Conservation (phyloP, 2,329 filamentous ascomycete species). For the Neonectria hederae region DNA sequence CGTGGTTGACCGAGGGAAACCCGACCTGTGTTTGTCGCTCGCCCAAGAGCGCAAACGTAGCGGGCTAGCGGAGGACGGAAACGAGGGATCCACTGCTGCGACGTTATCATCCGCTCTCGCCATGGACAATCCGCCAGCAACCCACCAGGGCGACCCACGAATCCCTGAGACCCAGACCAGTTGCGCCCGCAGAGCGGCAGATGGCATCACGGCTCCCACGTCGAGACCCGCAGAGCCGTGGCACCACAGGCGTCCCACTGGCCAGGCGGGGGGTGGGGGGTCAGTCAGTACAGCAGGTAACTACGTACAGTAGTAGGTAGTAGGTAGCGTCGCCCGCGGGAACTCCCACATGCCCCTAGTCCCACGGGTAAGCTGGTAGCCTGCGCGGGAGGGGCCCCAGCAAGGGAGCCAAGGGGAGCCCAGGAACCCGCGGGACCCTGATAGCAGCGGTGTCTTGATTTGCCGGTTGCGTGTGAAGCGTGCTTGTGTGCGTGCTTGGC, state of each 20-base stretch:
- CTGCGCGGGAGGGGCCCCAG: slow-evolving; percentile 11
- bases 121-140: slow-evolving; percentile 34
- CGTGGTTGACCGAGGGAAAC: too few relatives aligned
- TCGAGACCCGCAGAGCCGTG: slow-evolving; percentile 42
- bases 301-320: slow-evolving; percentile 14
- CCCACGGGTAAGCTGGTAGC: slow-evolving; percentile 16
- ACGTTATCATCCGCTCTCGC: slow-evolving; percentile 41
- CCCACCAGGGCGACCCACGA: slow-evolving; percentile 41
- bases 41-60: slow-evolving; percentile 16
- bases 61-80: slow-evolving; percentile 27
- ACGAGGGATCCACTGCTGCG: slow-evolving; percentile 33
- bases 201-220: slow-evolving; percentile 46
- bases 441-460: slow-evolving; percentile 34
- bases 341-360: slow-evolving; percentile 22
- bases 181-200: slow-evolving; percentile 43
- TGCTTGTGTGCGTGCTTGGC: neutral
- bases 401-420: slow-evolving; percentile 35
- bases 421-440: slow-evolving; percentile 31
- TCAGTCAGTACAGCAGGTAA: slow-evolving; percentile 10
- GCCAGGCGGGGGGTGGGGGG: slow-evolving; percentile 35
- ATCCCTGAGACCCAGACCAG: slow-evolving; percentile 36
- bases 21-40: too few relatives aligned
- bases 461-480: slow-evolving; percentile 20
- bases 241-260: slow-evolving; percentile 36
- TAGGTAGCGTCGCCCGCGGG: slow-evolving; percentile 21